These are phyloP conservation scores for Suillus paluster DNA, from an alignment of 768 basidiomycete genomes.

Conservation along the genomic window DNA sequence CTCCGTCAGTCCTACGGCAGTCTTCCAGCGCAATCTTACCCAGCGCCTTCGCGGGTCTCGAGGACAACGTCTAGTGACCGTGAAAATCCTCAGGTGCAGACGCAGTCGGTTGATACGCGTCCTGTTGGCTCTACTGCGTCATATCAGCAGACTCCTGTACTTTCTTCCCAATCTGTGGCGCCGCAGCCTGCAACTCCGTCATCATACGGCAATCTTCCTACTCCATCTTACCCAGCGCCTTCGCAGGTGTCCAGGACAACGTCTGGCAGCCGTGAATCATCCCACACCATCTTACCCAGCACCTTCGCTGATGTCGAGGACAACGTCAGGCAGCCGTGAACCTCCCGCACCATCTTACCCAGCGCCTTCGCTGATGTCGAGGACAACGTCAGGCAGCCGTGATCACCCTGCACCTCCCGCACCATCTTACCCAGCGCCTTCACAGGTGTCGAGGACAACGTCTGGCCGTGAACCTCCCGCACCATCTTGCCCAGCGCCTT, in stretches of 20 bases:
- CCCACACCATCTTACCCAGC: slow-evolving; percentile 12
- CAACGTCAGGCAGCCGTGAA: slow-evolving; percentile 25
- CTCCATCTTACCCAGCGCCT: neutral
- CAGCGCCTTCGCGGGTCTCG: slow-evolving; percentile 26
- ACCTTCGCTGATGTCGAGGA: slow-evolving; percentile 25
- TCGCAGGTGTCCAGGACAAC: slow-evolving; percentile 24
- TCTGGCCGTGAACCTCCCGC: neutral
- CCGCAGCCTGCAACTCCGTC: neutral
- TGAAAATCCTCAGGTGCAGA: slow-evolving; percentile 24
- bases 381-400: slow-evolving; percentile 23
- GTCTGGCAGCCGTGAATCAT: slow-evolving; percentile 28
- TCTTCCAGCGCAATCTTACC: slow-evolving; percentile 32
- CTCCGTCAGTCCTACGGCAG: neutral
- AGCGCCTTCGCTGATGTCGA: slow-evolving; percentile 23
- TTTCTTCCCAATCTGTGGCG: neutral
- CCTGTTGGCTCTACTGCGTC: slow-evolving; percentile 13
- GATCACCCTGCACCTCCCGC: slow-evolving; percentile 24
- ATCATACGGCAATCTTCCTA: neutral
- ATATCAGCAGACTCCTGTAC: slow-evolving; percentile 16
- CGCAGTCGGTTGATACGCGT: slow-evolving; percentile 2
- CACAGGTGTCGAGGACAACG: no score
- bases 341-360: slow-evolving; percentile 8
- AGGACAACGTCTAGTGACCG: slow-evolving; percentile 27
- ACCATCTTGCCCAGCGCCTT: neutral
- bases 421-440: neutral